Percentiles rank a stretch among this genome's conserved stretches.
Evolutionary conservation across 306 rosid species (phyloP).

Genomic region (Castanospermum australe): DNA sequence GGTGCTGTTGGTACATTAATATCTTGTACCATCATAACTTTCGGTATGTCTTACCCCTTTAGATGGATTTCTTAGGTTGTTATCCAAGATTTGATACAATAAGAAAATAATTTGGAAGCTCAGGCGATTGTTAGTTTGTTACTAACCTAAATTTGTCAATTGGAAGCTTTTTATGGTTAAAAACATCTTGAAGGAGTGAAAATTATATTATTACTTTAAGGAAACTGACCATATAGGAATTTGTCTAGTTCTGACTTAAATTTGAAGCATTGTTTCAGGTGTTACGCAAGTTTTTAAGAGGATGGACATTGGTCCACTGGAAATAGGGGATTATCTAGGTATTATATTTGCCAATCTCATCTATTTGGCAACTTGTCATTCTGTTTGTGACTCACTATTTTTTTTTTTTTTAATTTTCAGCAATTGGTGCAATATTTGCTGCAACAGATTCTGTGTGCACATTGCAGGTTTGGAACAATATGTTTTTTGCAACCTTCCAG

Average conservation of each 20-base stretch:
- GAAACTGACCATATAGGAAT: not conserved
- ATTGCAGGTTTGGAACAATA: constrained; percentile 69
- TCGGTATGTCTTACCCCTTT: constrained; percentile 56
- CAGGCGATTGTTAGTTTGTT: not conserved
- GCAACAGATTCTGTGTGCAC: constrained; percentile 99
- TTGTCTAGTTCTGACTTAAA: constrained; percentile 18
- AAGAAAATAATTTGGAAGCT: not conserved
- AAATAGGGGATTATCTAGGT: constrained; percentile 80
- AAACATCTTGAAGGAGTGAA: not conserved
- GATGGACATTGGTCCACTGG: constrained; percentile 82
- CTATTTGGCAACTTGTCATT: constrained; percentile 9
- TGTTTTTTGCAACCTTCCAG: constrained; percentile 15
- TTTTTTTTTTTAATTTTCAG: no score
- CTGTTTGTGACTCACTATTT: constrained; percentile 10
- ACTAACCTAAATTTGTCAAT: not conserved
- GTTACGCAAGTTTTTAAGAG: constrained; percentile 58
- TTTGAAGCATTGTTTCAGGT: constrained; percentile 57
- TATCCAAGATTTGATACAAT: not conserved
- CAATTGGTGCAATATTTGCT: constrained; percentile 97
- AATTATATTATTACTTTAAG: not conserved
- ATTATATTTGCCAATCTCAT: constrained; percentile 21
- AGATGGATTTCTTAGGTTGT: not conserved
- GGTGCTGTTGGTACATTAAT: constrained; percentile 95
- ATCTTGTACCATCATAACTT: constrained; percentile 73
- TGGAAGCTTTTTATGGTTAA: not conserved